Evolutionary conservation across 2,329 filamentous ascomycete genomes (phyloP), one percentile per base, ranked within the genome.

Genomic region (Calonectria leucothoes): DNA sequence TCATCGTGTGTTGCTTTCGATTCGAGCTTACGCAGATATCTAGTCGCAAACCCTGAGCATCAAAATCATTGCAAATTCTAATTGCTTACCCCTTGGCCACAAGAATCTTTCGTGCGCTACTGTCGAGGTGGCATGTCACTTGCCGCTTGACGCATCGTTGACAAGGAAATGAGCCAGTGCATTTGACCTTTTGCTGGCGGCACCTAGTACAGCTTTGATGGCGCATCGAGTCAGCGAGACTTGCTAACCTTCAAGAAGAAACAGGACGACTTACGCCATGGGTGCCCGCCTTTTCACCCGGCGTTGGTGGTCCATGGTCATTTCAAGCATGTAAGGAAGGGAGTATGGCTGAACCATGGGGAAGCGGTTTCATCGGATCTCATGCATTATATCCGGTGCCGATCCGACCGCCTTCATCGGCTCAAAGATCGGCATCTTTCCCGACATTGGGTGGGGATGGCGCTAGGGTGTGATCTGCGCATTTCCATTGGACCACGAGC

Each of bases 11-110:
- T 15, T 27, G 48, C 48, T 27, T 25, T 51, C 23, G 48, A 51
- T 27, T 51, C 48, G 23, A 51, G 48, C 23, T 51, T 51, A 14
- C 48, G 48, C 14, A 51, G 23, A 25, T 51, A 51, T 27, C 48
- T 51, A 27, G 33, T 35, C 33, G 33, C 48, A 51, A 51, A 51
- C 14, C n/a, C 23, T 51, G 6, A 51, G 48, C 23, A 25, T n/a
- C 12, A 31, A n/a, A 33, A n/a, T 6, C 14, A 15, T 57, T 68
- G 15, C 37, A 45, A 11, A n/a, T 85, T 86, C 86, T 4, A 88
- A 76, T n/a, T 88, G 80, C 71, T 87, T 88, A 55, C 63, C 42
- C 42, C 33, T 52, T 51, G 10, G 63, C 27, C n/a, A 33, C 27
- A 14, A 25, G 31, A 23, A 66, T 31, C 63, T 51, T 51, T 29